Evolutionary conservation across 768 basidiomycete genomes (phyloP).

Genomic region (Clathrus columnatus): DNA sequence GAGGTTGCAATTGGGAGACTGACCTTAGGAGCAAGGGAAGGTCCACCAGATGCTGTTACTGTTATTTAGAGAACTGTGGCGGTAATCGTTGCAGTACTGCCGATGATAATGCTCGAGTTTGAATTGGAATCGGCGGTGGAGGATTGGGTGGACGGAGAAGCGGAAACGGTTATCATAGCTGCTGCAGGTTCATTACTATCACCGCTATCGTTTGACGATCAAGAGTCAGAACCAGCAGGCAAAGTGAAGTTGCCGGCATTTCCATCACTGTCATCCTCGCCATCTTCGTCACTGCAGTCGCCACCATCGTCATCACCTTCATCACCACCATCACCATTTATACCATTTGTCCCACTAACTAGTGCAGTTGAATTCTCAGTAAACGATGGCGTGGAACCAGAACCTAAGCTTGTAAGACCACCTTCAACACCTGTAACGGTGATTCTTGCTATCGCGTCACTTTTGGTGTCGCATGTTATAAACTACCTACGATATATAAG

Average conservation of each 20-base stretch:
- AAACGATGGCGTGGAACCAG: not conserved
- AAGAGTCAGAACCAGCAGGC: too few relatives aligned
- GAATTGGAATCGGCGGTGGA: slow-evolving; percentile 25
- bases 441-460: slow-evolving; percentile 37
- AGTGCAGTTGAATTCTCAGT: slow-evolving; percentile 18
- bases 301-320: slow-evolving; percentile 10
- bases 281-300: slow-evolving; percentile 12
- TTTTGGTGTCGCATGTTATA: slow-evolving; percentile 2
- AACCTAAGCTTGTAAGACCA: slow-evolving; percentile 17
- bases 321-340: slow-evolving; percentile 12
- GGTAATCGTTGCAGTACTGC: slow-evolving; percentile 12
- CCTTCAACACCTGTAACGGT: slow-evolving; percentile 22
- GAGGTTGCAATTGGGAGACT: slow-evolving; percentile 1
- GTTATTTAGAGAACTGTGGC: not conserved
- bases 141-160: not conserved
- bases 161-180: slow-evolving; percentile 5
- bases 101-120: slow-evolving; percentile 17
- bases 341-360: slow-evolving; percentile 9
- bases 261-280: slow-evolving; percentile 7
- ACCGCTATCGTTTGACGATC: not conserved
- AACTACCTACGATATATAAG: not conserved
- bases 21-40: slow-evolving; percentile 2
- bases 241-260: slow-evolving; percentile 12
- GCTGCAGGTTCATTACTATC: not conserved
- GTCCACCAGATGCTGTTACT: not conserved